These are phyloP conservation scores for Aphanoascus verrucosus DNA, from an alignment of 2,329 filamentous ascomycete species.

Conservation along the genomic window DNA sequence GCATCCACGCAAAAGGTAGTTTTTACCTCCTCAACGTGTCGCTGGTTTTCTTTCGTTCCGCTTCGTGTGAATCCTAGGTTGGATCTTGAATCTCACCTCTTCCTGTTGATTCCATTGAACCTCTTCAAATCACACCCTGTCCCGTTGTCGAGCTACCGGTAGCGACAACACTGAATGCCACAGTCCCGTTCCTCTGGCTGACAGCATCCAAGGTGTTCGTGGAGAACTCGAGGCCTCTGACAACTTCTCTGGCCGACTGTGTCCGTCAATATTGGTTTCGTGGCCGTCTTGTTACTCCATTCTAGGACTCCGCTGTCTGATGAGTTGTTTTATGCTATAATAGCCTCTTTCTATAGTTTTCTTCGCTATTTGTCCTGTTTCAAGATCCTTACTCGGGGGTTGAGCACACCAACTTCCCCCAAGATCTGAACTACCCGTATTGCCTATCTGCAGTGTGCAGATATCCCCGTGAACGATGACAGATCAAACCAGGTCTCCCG, in stretches of 20 bases:
- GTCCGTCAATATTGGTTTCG: neutral
- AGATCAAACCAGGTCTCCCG: conserved; percentile 4
- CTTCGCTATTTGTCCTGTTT: neutral
- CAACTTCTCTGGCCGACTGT: neutral
- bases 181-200: neutral
- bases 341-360: neutral
- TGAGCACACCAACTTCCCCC: neutral
- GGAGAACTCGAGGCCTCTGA: neutral
- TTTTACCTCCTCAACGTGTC: neutral
- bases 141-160: conserved; percentile 1
- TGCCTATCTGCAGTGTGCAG: neutral
- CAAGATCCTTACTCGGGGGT: neutral
- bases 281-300: neutral
- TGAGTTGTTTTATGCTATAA: neutral
- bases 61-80: neutral
- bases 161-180: neutral
- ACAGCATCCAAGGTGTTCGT: neutral
- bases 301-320: neutral
- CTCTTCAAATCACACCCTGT: neutral
- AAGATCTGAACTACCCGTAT: neutral
- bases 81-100: neutral
- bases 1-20: neutral
- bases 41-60: neutral
- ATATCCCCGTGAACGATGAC: conserved; percentile 4
- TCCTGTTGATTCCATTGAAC: neutral